These are phyloP conservation scores for Fusarium oxysporum DNA, from an alignment of 2,329 filamentous ascomycete species.

Conservation along the genomic window DNA sequence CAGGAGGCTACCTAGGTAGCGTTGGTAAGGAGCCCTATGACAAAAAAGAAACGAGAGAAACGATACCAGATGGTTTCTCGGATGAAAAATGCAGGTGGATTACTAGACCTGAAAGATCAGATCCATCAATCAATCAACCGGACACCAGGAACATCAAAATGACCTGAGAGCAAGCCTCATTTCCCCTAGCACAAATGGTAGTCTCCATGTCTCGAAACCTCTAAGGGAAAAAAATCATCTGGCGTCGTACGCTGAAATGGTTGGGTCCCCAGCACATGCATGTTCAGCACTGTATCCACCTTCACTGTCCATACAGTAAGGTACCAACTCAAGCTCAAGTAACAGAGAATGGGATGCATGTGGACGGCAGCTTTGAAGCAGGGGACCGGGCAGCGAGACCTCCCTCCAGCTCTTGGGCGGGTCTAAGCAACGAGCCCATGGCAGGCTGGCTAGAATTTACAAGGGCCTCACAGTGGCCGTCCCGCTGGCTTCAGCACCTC, in stretches of 20 bases:
- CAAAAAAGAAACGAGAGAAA: neutral
- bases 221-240: slow-evolving; percentile 1
- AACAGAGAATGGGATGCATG: neutral
- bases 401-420: neutral
- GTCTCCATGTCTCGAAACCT: slow-evolving; percentile 22
- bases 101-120: neutral
- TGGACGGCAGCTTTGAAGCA: slow-evolving; percentile 8
- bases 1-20: neutral
- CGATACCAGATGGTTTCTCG: neutral
- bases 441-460: slow-evolving; percentile 7
- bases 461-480: slow-evolving; percentile 3
- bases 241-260: slow-evolving; percentile 11
- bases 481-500: neutral
- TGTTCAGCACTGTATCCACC: slow-evolving; percentile 10
- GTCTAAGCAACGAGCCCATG: slow-evolving; percentile 15
- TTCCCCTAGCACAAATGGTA: slow-evolving; percentile 5
- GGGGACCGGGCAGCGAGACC: neutral
- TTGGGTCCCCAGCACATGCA: slow-evolving; percentile 18
- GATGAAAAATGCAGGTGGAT: neutral
- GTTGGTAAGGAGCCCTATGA: neutral
- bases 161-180: slow-evolving; percentile 22
- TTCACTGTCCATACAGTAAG: neutral
- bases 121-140: neutral
- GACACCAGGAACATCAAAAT: slow-evolving; percentile 18
- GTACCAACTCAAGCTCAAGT: neutral